Evolutionary conservation across 2,329 filamentous ascomycete genomes (phyloP).

Genomic region (Xylariaceae sp.): DNA sequence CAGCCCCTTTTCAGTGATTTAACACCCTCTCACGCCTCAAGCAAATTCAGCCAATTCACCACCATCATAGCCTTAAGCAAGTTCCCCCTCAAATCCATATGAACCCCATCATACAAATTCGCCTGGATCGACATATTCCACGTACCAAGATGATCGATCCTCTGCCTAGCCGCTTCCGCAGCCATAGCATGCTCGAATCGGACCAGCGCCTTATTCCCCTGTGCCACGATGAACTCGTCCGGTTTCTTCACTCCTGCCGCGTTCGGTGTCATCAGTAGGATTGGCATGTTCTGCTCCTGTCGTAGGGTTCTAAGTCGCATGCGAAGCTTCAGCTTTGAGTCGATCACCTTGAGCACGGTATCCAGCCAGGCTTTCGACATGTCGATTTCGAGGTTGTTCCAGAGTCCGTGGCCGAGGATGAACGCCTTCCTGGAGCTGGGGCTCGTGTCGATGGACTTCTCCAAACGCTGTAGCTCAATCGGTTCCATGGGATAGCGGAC

Average conservation of each 20-base stretch:
- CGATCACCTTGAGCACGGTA: slow-evolving; percentile 32
- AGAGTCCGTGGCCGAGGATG: slow-evolving; percentile 43
- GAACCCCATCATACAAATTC: slow-evolving; percentile 44
- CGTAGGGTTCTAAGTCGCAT: slow-evolving; percentile 14
- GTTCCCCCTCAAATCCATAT: slow-evolving; percentile 44
- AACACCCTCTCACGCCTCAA: slow-evolving; percentile 18
- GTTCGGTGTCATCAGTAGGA: slow-evolving; percentile 41
- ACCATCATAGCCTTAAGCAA: slow-evolving; percentile 46
- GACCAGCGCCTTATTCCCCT: slow-evolving; percentile 44
- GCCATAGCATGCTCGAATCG: slow-evolving; percentile 40
- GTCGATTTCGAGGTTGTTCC: slow-evolving; percentile 42
- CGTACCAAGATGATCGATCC: slow-evolving; percentile 43
- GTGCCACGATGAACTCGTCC: slow-evolving; percentile 41
- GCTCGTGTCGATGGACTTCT: slow-evolving; percentile 31
- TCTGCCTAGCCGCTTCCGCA: slow-evolving; percentile 32
- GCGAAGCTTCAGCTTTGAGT: slow-evolving; percentile 20
- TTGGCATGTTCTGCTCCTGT: slow-evolving; percentile 19
- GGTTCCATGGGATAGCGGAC: slow-evolving; percentile 39
- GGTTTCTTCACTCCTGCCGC: slow-evolving; percentile 42
- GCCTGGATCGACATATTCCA: slow-evolving; percentile 48
- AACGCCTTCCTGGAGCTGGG: slow-evolving; percentile 36
- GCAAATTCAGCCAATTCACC: slow-evolving; percentile 42
- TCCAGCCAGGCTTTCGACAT: slow-evolving; percentile 40
- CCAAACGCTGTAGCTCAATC: slow-evolving; percentile 37
- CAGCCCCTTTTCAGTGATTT: too few species aligned